Conservation (phyloP, 2,329 filamentous ascomycete species). For the Fusarium guadeloupense region DNA sequence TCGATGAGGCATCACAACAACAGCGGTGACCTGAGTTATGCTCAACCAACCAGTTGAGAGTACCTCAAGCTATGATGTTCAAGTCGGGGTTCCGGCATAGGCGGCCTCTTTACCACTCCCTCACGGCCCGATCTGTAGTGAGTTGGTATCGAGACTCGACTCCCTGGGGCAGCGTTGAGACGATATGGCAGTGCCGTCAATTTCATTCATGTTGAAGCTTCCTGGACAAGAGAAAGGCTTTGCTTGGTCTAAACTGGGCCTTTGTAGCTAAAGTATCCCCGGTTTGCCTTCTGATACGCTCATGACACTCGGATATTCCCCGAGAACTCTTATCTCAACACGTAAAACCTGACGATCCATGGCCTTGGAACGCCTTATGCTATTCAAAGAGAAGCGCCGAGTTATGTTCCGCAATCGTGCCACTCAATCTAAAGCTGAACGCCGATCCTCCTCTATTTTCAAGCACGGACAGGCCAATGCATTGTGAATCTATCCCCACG, state of each 20-base stretch:
- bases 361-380: too few relatives aligned
- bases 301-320: not conserved
- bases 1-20: not conserved
- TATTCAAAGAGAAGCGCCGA: not conserved
- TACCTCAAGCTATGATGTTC: not conserved
- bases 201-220: too few relatives aligned
- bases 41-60: too few relatives aligned
- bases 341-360: not conserved
- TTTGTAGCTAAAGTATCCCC: not conserved
- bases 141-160: too few relatives aligned
- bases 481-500: slow-evolving; percentile 31
- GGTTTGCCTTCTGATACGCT: not conserved
- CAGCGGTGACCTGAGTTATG: not conserved
- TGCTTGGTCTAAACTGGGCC: not conserved
- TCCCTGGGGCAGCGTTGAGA: too few relatives aligned
- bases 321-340: not conserved
- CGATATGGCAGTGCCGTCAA: too few relatives aligned
- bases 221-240: not conserved
- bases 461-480: slow-evolving; percentile 11
- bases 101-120: too few relatives aligned
- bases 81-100: too few relatives aligned
- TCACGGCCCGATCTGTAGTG: too few relatives aligned
- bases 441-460: slow-evolving; percentile 19
- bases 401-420: slow-evolving; percentile 19
- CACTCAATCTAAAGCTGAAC: slow-evolving; percentile 9